Evolutionary conservation across 2,329 filamentous ascomycete genomes (phyloP).

Genomic region (Remersonia thermophila): DNA sequence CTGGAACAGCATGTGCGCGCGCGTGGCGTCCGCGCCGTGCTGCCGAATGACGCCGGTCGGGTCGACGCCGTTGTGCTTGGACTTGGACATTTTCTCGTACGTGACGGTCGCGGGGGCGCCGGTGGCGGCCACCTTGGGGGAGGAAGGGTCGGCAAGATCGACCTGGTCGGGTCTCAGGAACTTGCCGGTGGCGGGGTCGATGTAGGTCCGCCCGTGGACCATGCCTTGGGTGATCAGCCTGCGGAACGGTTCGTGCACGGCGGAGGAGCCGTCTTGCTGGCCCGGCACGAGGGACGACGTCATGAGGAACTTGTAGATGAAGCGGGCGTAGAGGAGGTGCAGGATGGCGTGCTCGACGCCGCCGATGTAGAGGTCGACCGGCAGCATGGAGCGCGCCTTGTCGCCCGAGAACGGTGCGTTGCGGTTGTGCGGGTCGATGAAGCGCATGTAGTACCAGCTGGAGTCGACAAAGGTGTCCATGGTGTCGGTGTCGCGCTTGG

Average conservation of each 20-base stretch:
- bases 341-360: constrained; percentile 86
- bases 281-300: constrained; percentile 37
- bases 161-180: constrained; percentile 70
- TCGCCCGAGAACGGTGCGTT: constrained; percentile 48
- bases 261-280: constrained; percentile 21
- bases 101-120: constrained; percentile 47
- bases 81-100: constrained; percentile 93
- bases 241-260: constrained; percentile 61
- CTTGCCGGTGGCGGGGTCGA: constrained; percentile 59
- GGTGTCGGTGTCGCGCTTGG: constrained; percentile 77
- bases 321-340: constrained; percentile 78
- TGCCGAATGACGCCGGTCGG: constrained; percentile 58
- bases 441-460: constrained; percentile 85
- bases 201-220: constrained; percentile 80
- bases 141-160: constrained; percentile 42
- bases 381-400: constrained; percentile 44
- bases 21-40: constrained; percentile 71
- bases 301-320: constrained; percentile 78
- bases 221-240: constrained; percentile 81
- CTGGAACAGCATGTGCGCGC: constrained; percentile 81
- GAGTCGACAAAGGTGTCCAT: constrained; percentile 97
- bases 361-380: constrained; percentile 80
- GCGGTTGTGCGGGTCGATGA: constrained; percentile 57
- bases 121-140: constrained; percentile 50
- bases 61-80: constrained; percentile 84